phyloP scores from a whole-genome alignment of 139 green algal species.

The Zygnema circumcarinatum region DNA sequence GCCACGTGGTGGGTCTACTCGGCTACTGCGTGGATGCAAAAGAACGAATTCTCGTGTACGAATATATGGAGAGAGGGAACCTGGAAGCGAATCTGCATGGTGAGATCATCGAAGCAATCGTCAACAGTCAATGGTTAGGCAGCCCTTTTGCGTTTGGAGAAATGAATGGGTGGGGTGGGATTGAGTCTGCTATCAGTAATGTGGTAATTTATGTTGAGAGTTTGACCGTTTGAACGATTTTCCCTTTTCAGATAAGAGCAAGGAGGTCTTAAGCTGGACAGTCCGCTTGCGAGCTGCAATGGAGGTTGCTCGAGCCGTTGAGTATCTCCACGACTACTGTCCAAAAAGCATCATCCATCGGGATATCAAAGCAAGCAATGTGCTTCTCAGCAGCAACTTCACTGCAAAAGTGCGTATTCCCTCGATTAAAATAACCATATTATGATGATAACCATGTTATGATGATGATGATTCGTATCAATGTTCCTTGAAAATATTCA shows the following conservation, averaged over 20 bases:
- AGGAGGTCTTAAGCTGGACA: not conserved
- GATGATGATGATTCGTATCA: too few species aligned
- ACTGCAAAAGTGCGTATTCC: not conserved
- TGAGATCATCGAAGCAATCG: not conserved
- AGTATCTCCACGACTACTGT: constrained; percentile 74
- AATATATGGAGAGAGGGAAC: constrained; percentile 24
- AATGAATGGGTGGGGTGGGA: too few species aligned
- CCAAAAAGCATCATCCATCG: constrained; percentile 69
- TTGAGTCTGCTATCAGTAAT: too few species aligned
- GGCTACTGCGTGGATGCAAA: constrained; percentile 26
- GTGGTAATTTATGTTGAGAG: too few species aligned
- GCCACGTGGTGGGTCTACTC: constrained; percentile 12
- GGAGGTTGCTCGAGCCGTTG: constrained; percentile 1
- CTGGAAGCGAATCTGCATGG: constrained; percentile 33
- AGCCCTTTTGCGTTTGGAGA: not conserved
- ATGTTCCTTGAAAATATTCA: too few species aligned
- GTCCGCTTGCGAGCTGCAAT: constrained; percentile 2
- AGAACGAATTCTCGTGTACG: constrained; percentile 34
- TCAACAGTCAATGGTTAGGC: not conserved
- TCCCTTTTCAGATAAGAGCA: not conserved
- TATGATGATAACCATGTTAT: too few species aligned
- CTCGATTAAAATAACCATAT: too few species aligned
- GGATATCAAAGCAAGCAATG: constrained; percentile 93
- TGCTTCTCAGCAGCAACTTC: constrained; percentile 68
- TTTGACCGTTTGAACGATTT: too few species aligned